Evolutionary conservation across 495 filamentous ascomycete genomes (phyloP), one percentile per base, ranked within the genome.

Genomic region (Cercophora newfieldiana): DNA sequence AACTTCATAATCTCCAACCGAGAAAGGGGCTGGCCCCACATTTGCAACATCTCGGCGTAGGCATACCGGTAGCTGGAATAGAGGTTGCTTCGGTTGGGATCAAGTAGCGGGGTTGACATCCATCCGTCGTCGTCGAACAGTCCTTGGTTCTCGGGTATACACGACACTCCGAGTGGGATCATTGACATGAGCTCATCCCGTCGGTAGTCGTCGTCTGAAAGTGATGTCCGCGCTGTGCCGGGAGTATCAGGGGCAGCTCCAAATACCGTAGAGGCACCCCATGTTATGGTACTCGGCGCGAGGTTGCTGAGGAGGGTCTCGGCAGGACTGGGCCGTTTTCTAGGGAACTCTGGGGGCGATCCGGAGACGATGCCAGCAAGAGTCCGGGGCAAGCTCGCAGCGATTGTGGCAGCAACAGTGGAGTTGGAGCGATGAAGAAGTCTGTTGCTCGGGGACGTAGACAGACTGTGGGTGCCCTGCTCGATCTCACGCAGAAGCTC

Each of bases 1-100:
- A 94, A 94, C 70, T 96, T 96, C 61, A 96, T 80, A 22, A 97
- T 86, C 76, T 97, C 92, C 7, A 92, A 85, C 19, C 90, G 83
- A 30, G 89, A 83, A 4, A 91, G 81, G 0, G 90, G 89, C 7
- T 94, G 81, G n/a, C 85, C 84, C 94, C 94, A 97, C 63, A 90
- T 86, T 51, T 86, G 88, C 1, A 97, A 82, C 68, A 96, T 83
- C 66, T 94, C 85, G 12, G 94, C 91, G 72, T 97, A 97, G 44
- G 87, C 82, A 59, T 86, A 84, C 19, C 94, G 87, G 75, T 96
- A 97, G 50, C 85, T 83, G 7, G 78, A 79, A 69, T 92, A 94
- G 5, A 89, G 73, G 31, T 79, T 71, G 51, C 83, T 76, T 49
- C 86, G 85, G 31, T 78, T 82, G 6, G 82, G 83, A 62, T 96